phyloP scores from a whole-genome alignment of 2,329 filamentous ascomycete genomes.

The Alternaria sp. region DNA sequence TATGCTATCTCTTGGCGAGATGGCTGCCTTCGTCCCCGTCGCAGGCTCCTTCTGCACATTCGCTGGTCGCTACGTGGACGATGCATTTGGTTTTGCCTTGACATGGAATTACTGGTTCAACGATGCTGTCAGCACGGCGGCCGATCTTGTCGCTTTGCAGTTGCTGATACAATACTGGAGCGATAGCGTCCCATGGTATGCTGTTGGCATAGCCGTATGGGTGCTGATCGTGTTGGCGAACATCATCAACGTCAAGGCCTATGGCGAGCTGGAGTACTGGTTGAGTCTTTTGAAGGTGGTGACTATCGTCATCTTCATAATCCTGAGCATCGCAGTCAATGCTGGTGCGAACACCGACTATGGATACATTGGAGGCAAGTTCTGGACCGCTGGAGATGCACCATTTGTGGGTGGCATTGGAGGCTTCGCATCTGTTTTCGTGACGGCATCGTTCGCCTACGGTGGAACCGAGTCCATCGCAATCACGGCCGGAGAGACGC shows the following conservation, averaged over 20 bases:
- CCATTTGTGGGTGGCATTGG: constrained; percentile 38
- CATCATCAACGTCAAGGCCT: constrained; percentile 46
- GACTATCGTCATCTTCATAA: constrained; percentile 45
- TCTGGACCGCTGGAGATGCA: constrained; percentile 71
- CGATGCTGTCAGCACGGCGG: constrained; percentile 41
- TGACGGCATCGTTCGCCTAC: constrained; percentile 76
- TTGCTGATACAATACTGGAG: constrained; percentile 48
- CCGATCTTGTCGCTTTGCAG: constrained; percentile 45
- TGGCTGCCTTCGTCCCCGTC: constrained; percentile 48
- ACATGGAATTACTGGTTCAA: constrained; percentile 45
- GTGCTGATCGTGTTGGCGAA: constrained; percentile 44
- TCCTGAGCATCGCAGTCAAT: constrained; percentile 40
- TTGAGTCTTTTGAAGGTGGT: constrained; percentile 43
- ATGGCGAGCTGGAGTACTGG: constrained; percentile 49
- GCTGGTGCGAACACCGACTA: constrained; percentile 32
- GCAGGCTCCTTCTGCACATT: constrained; percentile 41
- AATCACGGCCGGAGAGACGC: constrained; percentile 77
- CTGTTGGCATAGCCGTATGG: constrained; percentile 39
- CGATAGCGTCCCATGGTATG: constrained; percentile 41
- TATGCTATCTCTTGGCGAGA: constrained; percentile 48
- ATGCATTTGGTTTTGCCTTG: constrained; percentile 63
- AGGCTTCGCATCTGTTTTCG: constrained; percentile 73
- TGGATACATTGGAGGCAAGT: constrained; percentile 62
- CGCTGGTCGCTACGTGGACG: constrained; percentile 56
- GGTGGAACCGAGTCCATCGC: constrained; percentile 78